These are phyloP conservation scores for Cordyceps cicadae DNA, from an alignment of 2,329 filamentous ascomycete species.

Conservation along the genomic window DNA sequence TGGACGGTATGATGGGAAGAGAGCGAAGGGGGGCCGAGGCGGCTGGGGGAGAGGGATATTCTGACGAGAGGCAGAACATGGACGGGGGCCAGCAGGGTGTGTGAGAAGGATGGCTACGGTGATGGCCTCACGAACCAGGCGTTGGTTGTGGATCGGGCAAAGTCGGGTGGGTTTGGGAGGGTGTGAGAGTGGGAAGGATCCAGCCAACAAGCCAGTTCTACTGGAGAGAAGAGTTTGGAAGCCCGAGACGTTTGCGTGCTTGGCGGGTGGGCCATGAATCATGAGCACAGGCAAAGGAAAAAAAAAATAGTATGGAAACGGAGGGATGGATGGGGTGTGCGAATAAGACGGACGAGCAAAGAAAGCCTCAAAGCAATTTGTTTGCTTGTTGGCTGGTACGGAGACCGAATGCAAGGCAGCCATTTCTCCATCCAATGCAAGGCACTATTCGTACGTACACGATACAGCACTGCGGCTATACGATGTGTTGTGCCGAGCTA, in stretches of 20 bases:
- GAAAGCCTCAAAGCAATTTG: neutral
- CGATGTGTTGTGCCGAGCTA: neutral
- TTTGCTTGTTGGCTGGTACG: slow-evolving; percentile 2
- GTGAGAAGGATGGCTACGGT: slow-evolving; percentile 9
- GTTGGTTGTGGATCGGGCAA: slow-evolving; percentile 12
- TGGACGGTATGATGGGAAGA: slow-evolving; percentile 6
- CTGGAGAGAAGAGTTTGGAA: slow-evolving; percentile 18
- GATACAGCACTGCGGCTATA: slow-evolving; percentile 3
- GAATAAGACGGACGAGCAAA: slow-evolving; percentile 4
- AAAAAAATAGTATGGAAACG: too few species aligned
- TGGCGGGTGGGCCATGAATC: slow-evolving; percentile 28
- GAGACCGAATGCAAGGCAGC: neutral
- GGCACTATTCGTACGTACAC: neutral
- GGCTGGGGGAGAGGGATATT: slow-evolving; percentile 12
- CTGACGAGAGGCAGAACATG: slow-evolving; percentile 3
- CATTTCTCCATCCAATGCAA: neutral
- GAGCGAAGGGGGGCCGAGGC: slow-evolving; percentile 4
- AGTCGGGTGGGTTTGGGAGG: slow-evolving; percentile 12
- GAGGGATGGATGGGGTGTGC: slow-evolving; percentile 4
- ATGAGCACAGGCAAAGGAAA: slow-evolving; percentile 17
- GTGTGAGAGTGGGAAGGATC: slow-evolving; percentile 10
- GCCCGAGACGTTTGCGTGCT: slow-evolving; percentile 20
- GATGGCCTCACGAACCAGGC: slow-evolving; percentile 13
- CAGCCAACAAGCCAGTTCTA: slow-evolving; percentile 1
- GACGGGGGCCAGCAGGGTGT: slow-evolving; percentile 11